Evolutionary conservation across 2,329 filamentous ascomycete species (phyloP), one percentile per base, ranked within the genome.

Genomic region (Ambrosiella cleistominuta): DNA sequence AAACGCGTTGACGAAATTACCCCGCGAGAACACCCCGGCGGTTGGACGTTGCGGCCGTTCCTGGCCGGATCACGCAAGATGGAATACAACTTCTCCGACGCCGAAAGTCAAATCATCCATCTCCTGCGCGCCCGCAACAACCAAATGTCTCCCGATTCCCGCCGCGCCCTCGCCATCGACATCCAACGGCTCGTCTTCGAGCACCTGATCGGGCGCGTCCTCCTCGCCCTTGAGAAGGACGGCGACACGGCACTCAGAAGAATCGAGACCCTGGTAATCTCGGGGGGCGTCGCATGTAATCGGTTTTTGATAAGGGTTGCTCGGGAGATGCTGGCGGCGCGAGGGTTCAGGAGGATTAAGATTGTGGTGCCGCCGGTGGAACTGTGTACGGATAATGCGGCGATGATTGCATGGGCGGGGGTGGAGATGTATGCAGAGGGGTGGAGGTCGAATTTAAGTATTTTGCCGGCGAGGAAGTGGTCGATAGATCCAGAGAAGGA

Each of bases 351-450:
- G 0, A 64, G 80, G 62, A 68, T 94, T 36, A 64, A 75, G 9
- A 68, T 96, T 7, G 70, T 83, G 37, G 86, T 85, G 58, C 91
- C 93, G n/a, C 89, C 89, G 2, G 70, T 79, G 8, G 74, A 75
- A 47, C 75, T 91, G 57, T 97, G 93, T 67, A 96, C 88, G 0
- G 93, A 98, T 66, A 97, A 98, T 69, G 93, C 93, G 11, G 88
- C 89, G 53, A 98, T 98, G 93, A 90, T 97, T 67, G 91, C 85
- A 1, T 97, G 93, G 91, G 76, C 90, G 0, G 93, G 85, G 0
- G 77, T 90, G 63, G 90, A 97, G 70, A 96, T 98, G 90, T 96
- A 79, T 66, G 78, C 86, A 68, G 80, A 79, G 0, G 90, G 91
- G 0, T 90, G 80, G 75, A 70, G 74, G 60, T 83, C 81, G 7